Evolutionary conservation across 805 yeast species (phyloP).

Genomic region (Lipomyces orientalis): DNA sequence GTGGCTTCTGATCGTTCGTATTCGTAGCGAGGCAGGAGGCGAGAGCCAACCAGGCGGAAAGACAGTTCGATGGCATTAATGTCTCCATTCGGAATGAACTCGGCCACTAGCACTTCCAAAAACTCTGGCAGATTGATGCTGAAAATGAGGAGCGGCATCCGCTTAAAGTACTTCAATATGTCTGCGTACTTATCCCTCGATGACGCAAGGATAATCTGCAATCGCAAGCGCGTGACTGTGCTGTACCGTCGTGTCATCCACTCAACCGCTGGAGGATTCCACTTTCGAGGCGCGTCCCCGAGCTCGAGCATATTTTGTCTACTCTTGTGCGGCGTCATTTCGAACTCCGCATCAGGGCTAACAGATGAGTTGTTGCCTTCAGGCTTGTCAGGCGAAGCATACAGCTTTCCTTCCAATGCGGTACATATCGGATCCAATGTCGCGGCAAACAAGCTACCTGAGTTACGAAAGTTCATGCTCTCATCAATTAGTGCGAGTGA

Average conservation of each 20-base stretch:
- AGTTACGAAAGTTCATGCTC: not conserved
- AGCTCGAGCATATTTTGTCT: not conserved
- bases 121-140: not conserved
- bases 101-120: not conserved
- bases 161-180: not conserved
- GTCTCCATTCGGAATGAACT: not conserved
- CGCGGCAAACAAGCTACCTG: not conserved
- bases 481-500: not conserved
- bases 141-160: not conserved
- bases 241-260: not conserved
- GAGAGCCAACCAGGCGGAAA: constrained; percentile 16
- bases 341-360: not conserved
- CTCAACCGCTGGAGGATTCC: not conserved
- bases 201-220: not conserved
- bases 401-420: not conserved
- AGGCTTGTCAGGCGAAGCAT: not conserved
- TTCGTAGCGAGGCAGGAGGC: constrained; percentile 21
- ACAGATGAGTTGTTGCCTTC: not conserved
- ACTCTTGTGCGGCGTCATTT: not conserved
- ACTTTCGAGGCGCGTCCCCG: not conserved
- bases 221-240: not conserved
- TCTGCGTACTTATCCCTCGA: not conserved
- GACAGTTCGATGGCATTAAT: not conserved
- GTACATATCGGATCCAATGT: not conserved
- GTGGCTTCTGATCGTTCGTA: constrained; percentile 32